These are phyloP conservation scores for Mortierella sp. DNA, from an alignment of 371 early-diverging fungal genomes.

Conservation along the genomic window DNA sequence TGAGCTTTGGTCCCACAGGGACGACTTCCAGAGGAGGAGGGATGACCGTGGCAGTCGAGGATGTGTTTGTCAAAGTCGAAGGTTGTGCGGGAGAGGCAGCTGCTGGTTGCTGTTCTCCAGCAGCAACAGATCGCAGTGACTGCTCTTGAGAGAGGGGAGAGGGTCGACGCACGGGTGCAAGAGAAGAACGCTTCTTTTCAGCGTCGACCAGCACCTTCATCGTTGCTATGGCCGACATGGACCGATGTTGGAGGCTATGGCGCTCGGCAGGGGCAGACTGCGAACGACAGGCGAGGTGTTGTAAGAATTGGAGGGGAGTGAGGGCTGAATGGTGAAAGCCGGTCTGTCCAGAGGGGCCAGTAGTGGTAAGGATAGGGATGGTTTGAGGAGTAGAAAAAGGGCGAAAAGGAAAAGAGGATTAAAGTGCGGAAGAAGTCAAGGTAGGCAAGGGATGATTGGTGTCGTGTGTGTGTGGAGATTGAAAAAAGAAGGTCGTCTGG, in stretches of 20 bases:
- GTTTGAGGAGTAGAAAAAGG: background rate
- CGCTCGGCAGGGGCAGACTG: constrained; percentile 27
- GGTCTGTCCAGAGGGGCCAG: constrained; percentile 7
- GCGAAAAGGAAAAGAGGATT: background rate
- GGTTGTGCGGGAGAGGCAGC: too few species aligned
- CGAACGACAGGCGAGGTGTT: constrained; percentile 10
- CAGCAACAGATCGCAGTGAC: background rate
- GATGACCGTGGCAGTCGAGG: background rate
- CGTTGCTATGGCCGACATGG: constrained; percentile 6
- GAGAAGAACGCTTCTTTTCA: constrained; percentile 11
- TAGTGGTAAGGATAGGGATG: background rate
- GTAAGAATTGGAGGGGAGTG: constrained; percentile 1
- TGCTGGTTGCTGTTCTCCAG: background rate
- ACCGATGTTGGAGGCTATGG: constrained; percentile 4
- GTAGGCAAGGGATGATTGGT: background rate
- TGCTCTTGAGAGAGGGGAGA: background rate
- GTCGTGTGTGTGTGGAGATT: background rate
- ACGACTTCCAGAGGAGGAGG: too few species aligned
- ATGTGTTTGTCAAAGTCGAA: background rate
- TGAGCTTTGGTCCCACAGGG: constrained; percentile 11
- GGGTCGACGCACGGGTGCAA: background rate
- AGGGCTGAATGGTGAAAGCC: constrained; percentile 32
- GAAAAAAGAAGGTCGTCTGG: constrained; percentile 3
- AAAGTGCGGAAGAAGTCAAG: background rate
- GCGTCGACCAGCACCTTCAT: constrained; percentile 22